Percentiles rank a stretch among this genome's conserved stretches.
Evolutionary conservation across 164 flowering plant species (phyloP).

Genomic region (Aristolochia contorta): DNA sequence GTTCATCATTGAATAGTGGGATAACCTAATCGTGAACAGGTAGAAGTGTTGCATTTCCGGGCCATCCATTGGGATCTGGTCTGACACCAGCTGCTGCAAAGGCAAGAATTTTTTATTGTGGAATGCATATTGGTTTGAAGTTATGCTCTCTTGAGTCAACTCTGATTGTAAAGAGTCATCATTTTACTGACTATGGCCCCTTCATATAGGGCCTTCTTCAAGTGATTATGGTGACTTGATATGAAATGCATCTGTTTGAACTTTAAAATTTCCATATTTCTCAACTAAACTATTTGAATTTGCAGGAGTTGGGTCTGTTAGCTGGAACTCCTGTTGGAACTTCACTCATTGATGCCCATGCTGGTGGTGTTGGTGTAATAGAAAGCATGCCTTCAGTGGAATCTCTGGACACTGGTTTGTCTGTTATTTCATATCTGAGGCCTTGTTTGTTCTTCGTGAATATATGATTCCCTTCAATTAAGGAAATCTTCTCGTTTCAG

Average conservation of each 20-base stretch:
- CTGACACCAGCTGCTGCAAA: constrained; percentile 82
- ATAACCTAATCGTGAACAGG: constrained; percentile 38
- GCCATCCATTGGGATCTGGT: constrained; percentile 93
- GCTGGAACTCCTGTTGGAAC: constrained; percentile 88
- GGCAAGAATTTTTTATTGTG: constrained; percentile 57
- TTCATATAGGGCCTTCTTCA: constrained; percentile 14
- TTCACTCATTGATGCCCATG: constrained; percentile 96
- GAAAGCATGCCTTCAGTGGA: constrained; percentile 55
- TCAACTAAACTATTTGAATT: constrained; percentile 8
- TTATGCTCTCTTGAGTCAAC: constrained; percentile 36
- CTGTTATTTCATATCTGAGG: not conserved
- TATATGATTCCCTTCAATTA: not conserved
- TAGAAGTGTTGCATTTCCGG: constrained; percentile 98
- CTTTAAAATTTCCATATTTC: not conserved
- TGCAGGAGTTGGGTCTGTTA: constrained; percentile 76
- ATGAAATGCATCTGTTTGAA: not conserved
- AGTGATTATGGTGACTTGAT: constrained; percentile 12
- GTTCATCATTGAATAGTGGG: constrained; percentile 6
- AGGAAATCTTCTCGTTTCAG: constrained; percentile 24
- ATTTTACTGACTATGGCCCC: constrained; percentile 9
- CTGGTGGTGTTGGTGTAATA: constrained; percentile 97
- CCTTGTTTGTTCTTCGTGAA: not conserved
- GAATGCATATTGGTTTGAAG: constrained; percentile 33
- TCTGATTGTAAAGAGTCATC: constrained; percentile 16
- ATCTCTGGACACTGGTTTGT: constrained; percentile 41